Conservation (phyloP, 1,284 basidiomycete species). For the Marasmius fiardii region DNA sequence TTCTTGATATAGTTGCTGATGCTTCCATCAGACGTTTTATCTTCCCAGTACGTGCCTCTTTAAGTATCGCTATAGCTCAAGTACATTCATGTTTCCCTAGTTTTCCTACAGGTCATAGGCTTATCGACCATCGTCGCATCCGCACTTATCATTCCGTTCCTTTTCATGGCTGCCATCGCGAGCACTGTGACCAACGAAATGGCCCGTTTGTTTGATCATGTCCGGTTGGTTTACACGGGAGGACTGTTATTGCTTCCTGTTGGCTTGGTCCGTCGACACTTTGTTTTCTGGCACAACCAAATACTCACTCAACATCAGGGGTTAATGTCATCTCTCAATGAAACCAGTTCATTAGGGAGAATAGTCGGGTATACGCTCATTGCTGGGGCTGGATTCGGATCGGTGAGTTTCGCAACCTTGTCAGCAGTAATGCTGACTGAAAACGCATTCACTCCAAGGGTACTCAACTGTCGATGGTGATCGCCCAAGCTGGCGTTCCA, state of each 20-base stretch:
- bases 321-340: conserved; percentile 27
- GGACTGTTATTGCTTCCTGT: neutral
- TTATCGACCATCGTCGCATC: conserved; percentile 24
- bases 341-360: conserved; percentile 23
- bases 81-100: conserved; percentile 11
- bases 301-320: conserved; percentile 16
- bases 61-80: neutral
- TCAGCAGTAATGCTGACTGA: neutral
- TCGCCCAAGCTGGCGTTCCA: conserved; percentile 28
- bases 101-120: conserved; percentile 31
- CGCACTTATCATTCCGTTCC: conserved; percentile 28
- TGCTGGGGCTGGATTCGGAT: conserved; percentile 26
- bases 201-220: neutral
- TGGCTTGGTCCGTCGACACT: conserved; percentile 2
- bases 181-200: neutral
- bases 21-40: conserved; percentile 26
- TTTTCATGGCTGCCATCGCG: conserved; percentile 1
- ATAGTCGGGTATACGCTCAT: conserved; percentile 28
- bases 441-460: conserved; percentile 17
- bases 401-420: conserved; percentile 13
- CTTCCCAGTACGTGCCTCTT: conserved; percentile 23
- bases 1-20: conserved; percentile 2
- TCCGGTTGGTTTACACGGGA: neutral
- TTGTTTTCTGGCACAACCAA: neutral
- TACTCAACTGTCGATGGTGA: conserved; percentile 25